phyloP scores from a whole-genome alignment of 169 alveolate species.

The Prorocentrum cordatum region DNA sequence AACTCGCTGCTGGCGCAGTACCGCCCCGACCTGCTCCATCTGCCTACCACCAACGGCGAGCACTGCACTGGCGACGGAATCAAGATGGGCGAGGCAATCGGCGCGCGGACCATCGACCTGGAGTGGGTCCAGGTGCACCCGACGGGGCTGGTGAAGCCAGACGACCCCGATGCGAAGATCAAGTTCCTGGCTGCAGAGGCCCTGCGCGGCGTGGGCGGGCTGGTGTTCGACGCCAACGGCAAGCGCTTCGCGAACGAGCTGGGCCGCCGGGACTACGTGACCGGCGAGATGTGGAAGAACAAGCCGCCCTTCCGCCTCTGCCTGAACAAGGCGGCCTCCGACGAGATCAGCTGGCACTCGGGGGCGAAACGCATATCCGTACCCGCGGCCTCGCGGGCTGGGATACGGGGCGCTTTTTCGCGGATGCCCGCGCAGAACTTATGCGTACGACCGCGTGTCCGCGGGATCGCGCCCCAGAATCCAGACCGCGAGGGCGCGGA shows the following conservation, averaged over 20 bases:
- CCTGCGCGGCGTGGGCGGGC: slow-evolving; percentile 74
- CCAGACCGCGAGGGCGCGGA: too few species aligned
- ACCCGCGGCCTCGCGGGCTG: slow-evolving; percentile 1
- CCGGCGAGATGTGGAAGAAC: slow-evolving; percentile 73
- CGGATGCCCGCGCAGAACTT: too few species aligned
- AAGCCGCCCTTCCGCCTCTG: slow-evolving; percentile 72
- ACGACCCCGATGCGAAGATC: slow-evolving; percentile 72
- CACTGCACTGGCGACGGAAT: slow-evolving; percentile 68
- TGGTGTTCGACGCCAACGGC: slow-evolving; percentile 73
- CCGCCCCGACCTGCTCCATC: slow-evolving; percentile 19
- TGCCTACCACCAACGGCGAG: slow-evolving; percentile 56
- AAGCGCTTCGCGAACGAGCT: slow-evolving; percentile 75
- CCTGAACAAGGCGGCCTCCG: slow-evolving; percentile 48
- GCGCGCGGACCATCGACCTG: slow-evolving; percentile 74
- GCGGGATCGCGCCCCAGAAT: too few species aligned
- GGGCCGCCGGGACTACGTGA: slow-evolving; percentile 73
- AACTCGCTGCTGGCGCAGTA: slow-evolving; percentile 14
- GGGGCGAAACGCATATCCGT: not conserved
- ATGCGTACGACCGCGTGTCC: too few species aligned
- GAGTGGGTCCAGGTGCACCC: slow-evolving; percentile 75
- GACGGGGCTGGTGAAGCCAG: slow-evolving; percentile 76
- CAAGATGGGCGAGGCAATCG: slow-evolving; percentile 74
- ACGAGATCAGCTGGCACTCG: slow-evolving; percentile 60
- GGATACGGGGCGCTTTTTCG: too few species aligned
- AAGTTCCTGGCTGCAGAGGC: slow-evolving; percentile 74